A percentile compares a stretch with the other conserved stretches of the same genome.
Conservation (phyloP, 2,329 filamentous ascomycete genomes). For the Paecilomyces sp. region DNA sequence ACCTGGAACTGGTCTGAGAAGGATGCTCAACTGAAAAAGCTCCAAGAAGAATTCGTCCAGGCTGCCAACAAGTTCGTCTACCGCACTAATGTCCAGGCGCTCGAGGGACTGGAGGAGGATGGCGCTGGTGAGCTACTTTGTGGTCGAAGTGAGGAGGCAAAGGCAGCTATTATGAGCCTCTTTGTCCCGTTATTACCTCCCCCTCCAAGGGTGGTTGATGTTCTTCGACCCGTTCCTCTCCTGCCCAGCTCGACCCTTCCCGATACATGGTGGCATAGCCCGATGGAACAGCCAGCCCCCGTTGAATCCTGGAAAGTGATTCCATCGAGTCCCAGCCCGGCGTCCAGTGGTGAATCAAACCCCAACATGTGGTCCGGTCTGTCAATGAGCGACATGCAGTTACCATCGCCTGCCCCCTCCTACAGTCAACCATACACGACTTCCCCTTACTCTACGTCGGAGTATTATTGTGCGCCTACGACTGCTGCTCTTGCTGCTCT, state of each 20-base stretch:
- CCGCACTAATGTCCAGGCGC: slow-evolving; percentile 75
- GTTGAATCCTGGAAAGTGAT: slow-evolving; percentile 88
- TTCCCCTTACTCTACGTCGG: slow-evolving; percentile 51
- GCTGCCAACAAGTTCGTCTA: slow-evolving; percentile 97
- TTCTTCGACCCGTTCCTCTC: slow-evolving; percentile 77
- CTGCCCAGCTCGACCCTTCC: slow-evolving; percentile 73
- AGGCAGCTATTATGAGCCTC: slow-evolving; percentile 73
- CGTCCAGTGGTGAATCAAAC: slow-evolving; percentile 66
- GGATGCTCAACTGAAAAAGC: slow-evolving; percentile 90
- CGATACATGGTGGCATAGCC: slow-evolving; percentile 74
- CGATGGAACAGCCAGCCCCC: slow-evolving; percentile 58
- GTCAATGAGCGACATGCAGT: slow-evolving; percentile 62
- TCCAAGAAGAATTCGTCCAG: slow-evolving; percentile 94
- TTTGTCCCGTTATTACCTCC: slow-evolving; percentile 81
- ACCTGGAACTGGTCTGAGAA: slow-evolving; percentile 97
- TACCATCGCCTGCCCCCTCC: slow-evolving; percentile 71
- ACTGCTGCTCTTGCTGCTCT: slow-evolving; percentile 68
- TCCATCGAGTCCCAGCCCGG: slow-evolving; percentile 72
- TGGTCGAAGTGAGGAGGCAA: slow-evolving; percentile 89
- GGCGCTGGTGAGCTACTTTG: slow-evolving; percentile 88
- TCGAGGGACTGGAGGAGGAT: slow-evolving; percentile 95
- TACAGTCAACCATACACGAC: slow-evolving; percentile 73
- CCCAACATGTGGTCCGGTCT: slow-evolving; percentile 74
- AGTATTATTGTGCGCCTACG: slow-evolving; percentile 74
- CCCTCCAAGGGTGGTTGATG: slow-evolving; percentile 80